Base-by-base conservation (phyloP, 306 rosid genomes). In the Luffa acutangula region DNA sequence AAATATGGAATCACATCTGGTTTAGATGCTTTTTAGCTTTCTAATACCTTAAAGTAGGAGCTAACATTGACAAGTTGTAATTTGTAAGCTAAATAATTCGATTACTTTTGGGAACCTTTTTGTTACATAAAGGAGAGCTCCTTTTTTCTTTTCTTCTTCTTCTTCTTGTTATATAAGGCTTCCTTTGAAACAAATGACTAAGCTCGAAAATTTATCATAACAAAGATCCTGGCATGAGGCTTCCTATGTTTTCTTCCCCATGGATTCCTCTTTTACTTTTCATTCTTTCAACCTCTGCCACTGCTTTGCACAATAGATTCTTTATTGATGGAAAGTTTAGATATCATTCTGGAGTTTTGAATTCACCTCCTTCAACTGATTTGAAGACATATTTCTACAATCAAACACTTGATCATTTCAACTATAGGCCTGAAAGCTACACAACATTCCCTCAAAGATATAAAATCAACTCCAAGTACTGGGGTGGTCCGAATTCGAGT, bases 331-430 rank as follows among this genome's bases (percentile, higher is more conserved):
- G 42, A 39, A 64, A 84, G 87, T 75, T 80, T 70, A 39, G 58
- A 46, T 67, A 54, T 7, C 60, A 85, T 56, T 70, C 70, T 43
- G 46, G 83, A 69, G 12, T 54, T 31, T 2, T 21, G 14, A 49
- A 69, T 12, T 37, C 80, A 33, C 33, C 33, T 11, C 41, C 58
- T 51, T 15, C 79, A 6, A 65, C 51, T 3, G 83, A 88, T 33
- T 36, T 87, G 8, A 11, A 84, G 63, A 91, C 92, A 54, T 89
- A 81, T 82, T 89, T 79, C 39, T 91, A 82, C 80, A 82, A 73
- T 8, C 96, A 91, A 64, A 84, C 84, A 3, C 78, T 93, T 0
- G 97, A 90, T 82, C 97, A 90, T 78, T 93, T 93, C 88, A 93
- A 91, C 73, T 89, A 88, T 48, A 83, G 83, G 64, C 82, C 85